phyloP scores from a whole-genome alignment of 108 stramenopile genomes.

The Seminavis robusta region DNA sequence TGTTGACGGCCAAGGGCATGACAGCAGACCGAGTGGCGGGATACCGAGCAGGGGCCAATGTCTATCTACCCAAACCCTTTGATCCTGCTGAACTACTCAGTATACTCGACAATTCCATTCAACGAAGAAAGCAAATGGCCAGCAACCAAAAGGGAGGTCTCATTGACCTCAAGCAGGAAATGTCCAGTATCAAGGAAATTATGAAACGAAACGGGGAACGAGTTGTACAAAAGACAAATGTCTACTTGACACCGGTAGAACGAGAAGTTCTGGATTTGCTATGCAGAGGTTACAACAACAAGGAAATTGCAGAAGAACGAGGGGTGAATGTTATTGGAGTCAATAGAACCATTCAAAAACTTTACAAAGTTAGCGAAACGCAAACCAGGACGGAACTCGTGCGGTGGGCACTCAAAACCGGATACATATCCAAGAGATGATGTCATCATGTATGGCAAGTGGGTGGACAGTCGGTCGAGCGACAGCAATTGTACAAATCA shows the following conservation, averaged over 20 bases:
- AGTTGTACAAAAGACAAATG: slow-evolving; percentile 31
- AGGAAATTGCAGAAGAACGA: slow-evolving; percentile 41
- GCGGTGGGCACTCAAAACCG: slow-evolving; percentile 55
- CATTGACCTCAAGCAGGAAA: slow-evolving; percentile 25
- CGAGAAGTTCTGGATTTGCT: slow-evolving; percentile 34
- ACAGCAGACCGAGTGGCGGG: slow-evolving; percentile 79
- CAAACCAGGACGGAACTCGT: slow-evolving; percentile 57
- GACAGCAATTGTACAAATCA: too few species aligned
- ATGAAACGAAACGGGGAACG: slow-evolving; percentile 24
- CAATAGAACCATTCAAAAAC: slow-evolving; percentile 3
- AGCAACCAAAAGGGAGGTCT: neutral
- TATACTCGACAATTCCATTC: slow-evolving; percentile 73
- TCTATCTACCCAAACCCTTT: slow-evolving; percentile 86
- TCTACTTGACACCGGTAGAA: slow-evolving; percentile 43
- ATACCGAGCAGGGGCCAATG: slow-evolving; percentile 78
- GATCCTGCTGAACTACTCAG: slow-evolving; percentile 80
- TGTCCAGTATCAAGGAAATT: slow-evolving; percentile 37
- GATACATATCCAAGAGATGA: too few species aligned
- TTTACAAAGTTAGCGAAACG: slow-evolving; percentile 25
- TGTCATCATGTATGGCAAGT: too few species aligned
- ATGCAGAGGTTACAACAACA: slow-evolving; percentile 39
- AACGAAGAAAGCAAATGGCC: slow-evolving; percentile 25
- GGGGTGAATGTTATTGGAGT: slow-evolving; percentile 12
- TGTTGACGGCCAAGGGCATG: slow-evolving; percentile 82
- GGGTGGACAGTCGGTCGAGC: too few species aligned